These are phyloP conservation scores for Fraxinus ornus DNA, from an alignment of 305 asterid genomes.

Conservation along the genomic window DNA sequence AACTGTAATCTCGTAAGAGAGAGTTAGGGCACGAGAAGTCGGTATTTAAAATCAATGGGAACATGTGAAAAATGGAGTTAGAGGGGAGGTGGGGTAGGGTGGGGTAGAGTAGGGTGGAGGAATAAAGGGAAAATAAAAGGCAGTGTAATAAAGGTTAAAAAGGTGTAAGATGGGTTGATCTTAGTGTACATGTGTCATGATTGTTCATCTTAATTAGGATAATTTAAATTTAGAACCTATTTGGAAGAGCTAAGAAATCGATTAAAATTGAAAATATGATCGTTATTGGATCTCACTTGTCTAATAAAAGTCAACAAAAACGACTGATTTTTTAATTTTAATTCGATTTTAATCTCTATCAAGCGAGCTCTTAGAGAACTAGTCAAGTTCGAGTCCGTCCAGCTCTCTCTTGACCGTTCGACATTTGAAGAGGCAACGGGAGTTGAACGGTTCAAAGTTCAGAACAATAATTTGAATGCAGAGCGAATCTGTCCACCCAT, in stretches of 20 bases:
- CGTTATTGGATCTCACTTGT: no score
- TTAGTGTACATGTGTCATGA: no score
- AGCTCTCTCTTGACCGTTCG: neutral
- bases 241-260: no score
- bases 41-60: neutral
- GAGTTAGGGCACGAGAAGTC: neutral
- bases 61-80: neutral
- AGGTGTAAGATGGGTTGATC: neutral
- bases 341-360: no score
- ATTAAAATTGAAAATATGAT: no score
- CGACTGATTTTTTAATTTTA: no score
- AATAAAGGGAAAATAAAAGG: constrained; percentile 18
- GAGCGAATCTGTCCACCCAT: neutral
- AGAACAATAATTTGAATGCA: neutral
- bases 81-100: neutral
- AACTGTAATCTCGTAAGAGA: constrained; percentile 3
- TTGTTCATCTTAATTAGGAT: no score
- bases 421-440: neutral
- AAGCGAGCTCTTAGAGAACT: no score
- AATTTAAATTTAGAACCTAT: no score
- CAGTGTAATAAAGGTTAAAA: neutral
- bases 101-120: neutral
- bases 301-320: no score
- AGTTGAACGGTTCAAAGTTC: neutral
- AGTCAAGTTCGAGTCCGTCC: neutral